Conservation (phyloP, 1,284 basidiomycete genomes). For the Pseudozyma sp. region DNA sequence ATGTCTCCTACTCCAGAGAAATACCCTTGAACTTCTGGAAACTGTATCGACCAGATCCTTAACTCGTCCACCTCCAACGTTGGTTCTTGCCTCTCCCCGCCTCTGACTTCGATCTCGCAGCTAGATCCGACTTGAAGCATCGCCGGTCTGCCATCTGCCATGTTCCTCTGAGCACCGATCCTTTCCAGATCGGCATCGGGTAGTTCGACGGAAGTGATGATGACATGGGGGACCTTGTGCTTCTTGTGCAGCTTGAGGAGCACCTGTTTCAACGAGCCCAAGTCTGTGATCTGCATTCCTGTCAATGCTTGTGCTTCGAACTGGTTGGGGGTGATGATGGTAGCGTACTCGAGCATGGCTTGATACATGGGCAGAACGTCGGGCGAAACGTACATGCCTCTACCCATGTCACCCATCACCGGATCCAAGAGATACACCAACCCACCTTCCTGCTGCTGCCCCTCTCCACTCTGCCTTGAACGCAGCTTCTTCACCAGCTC, state of each 20-base stretch:
- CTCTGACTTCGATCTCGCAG: slow-evolving; percentile 43
- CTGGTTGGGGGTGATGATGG: slow-evolving; percentile 96
- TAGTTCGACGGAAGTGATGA: slow-evolving; percentile 84
- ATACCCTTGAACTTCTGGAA: slow-evolving; percentile 87
- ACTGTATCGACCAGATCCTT: slow-evolving; percentile 75
- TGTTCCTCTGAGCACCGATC: slow-evolving; percentile 41
- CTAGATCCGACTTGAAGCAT: slow-evolving; percentile 69
- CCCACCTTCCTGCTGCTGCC: slow-evolving; percentile 54
- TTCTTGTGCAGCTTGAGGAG: slow-evolving; percentile 79
- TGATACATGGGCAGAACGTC: slow-evolving; percentile 91
- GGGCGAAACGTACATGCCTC: slow-evolving; percentile 82
- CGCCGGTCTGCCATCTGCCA: slow-evolving; percentile 42
- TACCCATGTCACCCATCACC: slow-evolving; percentile 72
- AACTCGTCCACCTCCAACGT: slow-evolving; percentile 6
- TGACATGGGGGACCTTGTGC: slow-evolving; percentile 83
- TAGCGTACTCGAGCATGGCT: slow-evolving; percentile 80
- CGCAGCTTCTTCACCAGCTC: slow-evolving; percentile 77
- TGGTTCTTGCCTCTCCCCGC: slow-evolving; percentile 21
- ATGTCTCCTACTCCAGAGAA: slow-evolving; percentile 97
- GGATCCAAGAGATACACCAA: slow-evolving; percentile 88
- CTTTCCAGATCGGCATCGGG: slow-evolving; percentile 44
- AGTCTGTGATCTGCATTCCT: slow-evolving; percentile 73
- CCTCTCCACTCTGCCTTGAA: slow-evolving; percentile 70
- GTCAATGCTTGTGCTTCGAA: slow-evolving; percentile 86
- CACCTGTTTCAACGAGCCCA: slow-evolving; percentile 77